A percentile compares a stretch with the other conserved stretches of the same genome.
Conservation (phyloP, 2,329 filamentous ascomycete genomes). For the Talaromyces sp. region DNA sequence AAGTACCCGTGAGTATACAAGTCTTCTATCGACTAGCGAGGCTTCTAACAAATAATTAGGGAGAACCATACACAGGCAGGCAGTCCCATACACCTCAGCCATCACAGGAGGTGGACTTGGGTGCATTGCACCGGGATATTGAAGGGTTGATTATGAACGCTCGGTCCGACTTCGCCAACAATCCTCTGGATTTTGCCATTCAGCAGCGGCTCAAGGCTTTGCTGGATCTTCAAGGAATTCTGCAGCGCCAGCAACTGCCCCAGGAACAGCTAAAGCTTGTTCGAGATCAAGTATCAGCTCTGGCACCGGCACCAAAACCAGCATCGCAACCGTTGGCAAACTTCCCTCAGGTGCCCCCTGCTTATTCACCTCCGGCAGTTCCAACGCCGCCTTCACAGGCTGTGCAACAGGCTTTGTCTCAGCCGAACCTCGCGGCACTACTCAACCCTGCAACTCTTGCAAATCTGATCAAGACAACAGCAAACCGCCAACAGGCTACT, state of each 20-base stretch:
- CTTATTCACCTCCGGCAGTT: slow-evolving; percentile 12
- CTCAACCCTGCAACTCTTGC: slow-evolving; percentile 42
- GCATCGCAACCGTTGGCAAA: slow-evolving; percentile 16
- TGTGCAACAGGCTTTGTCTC: slow-evolving; percentile 30
- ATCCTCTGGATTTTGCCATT: slow-evolving; percentile 69
- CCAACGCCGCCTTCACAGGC: slow-evolving; percentile 35
- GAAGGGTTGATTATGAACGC: slow-evolving; percentile 69
- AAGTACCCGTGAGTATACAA: slow-evolving; percentile 15
- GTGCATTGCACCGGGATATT: slow-evolving; percentile 77
- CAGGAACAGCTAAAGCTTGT: slow-evolving; percentile 79
- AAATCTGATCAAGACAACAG: slow-evolving; percentile 41
- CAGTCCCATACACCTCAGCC: slow-evolving; percentile 27
- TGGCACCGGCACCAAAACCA: slow-evolving; percentile 52
- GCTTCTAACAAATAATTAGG: slow-evolving; percentile 13
- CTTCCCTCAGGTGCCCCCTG: slow-evolving; percentile 15
- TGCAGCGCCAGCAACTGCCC: slow-evolving; percentile 73
- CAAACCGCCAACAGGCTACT: slow-evolving; percentile 34
- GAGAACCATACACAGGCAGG: slow-evolving; percentile 17
- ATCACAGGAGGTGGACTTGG: slow-evolving; percentile 50
- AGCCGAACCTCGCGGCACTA: slow-evolving; percentile 26
- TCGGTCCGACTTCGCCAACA: slow-evolving; percentile 69
- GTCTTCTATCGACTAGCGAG: neutral
- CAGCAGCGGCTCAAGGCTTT: slow-evolving; percentile 79
- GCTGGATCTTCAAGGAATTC: slow-evolving; percentile 74
- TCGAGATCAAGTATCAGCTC: slow-evolving; percentile 75